Base-by-base conservation (phyloP, 2,329 filamentous ascomycete genomes). In the Aspergillus candidus region DNA sequence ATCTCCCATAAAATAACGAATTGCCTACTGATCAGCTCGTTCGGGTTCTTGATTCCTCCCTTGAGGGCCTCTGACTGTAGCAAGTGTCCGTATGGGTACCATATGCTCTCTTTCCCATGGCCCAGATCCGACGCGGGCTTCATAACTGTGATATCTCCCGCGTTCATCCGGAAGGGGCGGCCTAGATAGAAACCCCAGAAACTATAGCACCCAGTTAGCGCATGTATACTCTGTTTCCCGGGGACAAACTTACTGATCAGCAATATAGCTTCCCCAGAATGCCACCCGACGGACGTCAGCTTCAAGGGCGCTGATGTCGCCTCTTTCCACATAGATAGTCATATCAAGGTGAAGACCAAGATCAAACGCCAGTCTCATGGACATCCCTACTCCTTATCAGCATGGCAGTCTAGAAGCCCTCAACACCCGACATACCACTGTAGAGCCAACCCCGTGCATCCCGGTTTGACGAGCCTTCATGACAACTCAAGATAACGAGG, bases 361-460 rank as follows among this genome's bases (percentile, higher is more conserved):
- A 41, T 73, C 68, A 34, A 71, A 69, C n/a, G 67, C 63, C 32
- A 72, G 60, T 35, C 70, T 59, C 61, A 71, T 71, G 1, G 69
- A 68, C 70, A 72, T 72, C 13, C 67, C 67, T 67, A 12, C 11
- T 12, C 15, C 14, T 12, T 11, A 29, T 48, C 29, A 48, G 38
- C 35, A 4, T 27, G 6, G 14, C 5, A 7, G 36, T 8, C 8
- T 22, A 14, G 11, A 11, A 35, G 29, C 11, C 2, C 3, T 10
- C 22, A 11, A 10, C n/a, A 7, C 8, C 4, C 15, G 11, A 47
- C 59, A 40, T 56, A 68, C 71, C 69, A 35, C 69, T 71, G 43
- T 72, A 74, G 2, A 74, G 52, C 72, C 71, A 74, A 13, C 70
- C 70, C 4, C 72, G 63, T 12, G 71, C 66, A 46, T 72, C 70